These are phyloP conservation scores for Climacium dendroides DNA, from an alignment of 225 moss, liverwort and hornwort species.

Conservation along the genomic window DNA sequence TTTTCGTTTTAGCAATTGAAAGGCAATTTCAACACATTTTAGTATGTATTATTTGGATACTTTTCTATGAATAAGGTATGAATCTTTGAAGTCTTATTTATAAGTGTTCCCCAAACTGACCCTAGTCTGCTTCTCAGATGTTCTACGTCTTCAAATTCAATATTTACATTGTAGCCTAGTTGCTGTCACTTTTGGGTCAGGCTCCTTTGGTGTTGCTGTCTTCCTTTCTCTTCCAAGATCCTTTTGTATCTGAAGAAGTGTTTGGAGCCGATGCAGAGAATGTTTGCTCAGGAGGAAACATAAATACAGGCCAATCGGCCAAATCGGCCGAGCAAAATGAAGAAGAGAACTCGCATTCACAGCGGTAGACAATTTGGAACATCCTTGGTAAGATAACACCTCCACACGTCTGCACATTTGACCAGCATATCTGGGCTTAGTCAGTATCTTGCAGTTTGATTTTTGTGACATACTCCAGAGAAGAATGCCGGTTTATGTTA, in stretches of 20 bases:
- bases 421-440: not conserved
- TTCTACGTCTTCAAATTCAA: not conserved
- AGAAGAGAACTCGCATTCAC: not conserved
- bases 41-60: not conserved
- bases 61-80: not conserved
- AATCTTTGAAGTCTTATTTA: not conserved
- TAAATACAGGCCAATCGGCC: not conserved
- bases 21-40: not conserved
- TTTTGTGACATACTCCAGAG: not conserved
- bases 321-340: not conserved
- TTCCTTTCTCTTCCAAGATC: not conserved
- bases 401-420: not conserved
- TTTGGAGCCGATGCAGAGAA: not conserved
- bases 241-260: not conserved
- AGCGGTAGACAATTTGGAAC: not conserved
- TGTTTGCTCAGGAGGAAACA: not conserved
- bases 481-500: not conserved
- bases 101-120: not conserved
- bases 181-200: not conserved
- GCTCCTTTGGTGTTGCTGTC: not conserved
- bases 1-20: not conserved
- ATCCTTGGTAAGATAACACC: not conserved
- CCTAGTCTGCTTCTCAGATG: not conserved
- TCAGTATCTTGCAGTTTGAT: not conserved
- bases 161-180: not conserved